These are phyloP conservation scores for Prunus padus DNA, from an alignment of 306 rosid genomes.

Conservation along the genomic window DNA sequence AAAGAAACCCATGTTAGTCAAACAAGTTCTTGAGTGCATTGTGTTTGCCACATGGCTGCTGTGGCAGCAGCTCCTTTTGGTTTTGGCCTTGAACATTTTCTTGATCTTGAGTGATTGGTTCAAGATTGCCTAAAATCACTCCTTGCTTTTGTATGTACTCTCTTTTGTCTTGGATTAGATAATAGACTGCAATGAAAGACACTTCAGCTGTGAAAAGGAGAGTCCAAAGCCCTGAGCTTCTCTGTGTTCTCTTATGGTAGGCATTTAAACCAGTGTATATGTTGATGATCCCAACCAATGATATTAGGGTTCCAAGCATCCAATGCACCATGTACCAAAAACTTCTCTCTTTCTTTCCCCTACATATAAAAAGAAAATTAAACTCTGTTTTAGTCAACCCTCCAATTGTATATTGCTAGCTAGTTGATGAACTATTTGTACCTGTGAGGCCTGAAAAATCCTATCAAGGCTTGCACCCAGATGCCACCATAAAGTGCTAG, in stretches of 20 bases:
- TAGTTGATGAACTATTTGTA: slow-evolving; percentile 13
- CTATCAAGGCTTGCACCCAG: slow-evolving; percentile 65
- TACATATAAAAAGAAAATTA: slow-evolving; percentile 18
- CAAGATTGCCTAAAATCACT: slow-evolving; percentile 42
- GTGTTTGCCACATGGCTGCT: slow-evolving; percentile 58
- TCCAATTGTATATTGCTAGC: too few relatives aligned
- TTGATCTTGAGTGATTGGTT: slow-evolving; percentile 34
- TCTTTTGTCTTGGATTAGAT: slow-evolving; percentile 85
- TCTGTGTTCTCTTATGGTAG: slow-evolving; percentile 62
- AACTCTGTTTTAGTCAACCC: background rate
- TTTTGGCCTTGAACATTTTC: slow-evolving; percentile 42
- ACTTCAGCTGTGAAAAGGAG: slow-evolving; percentile 75
- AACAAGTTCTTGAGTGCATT: slow-evolving; percentile 88
- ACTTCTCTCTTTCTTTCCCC: slow-evolving; percentile 78
- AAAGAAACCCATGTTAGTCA: slow-evolving; percentile 42
- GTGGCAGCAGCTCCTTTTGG: slow-evolving; percentile 53
- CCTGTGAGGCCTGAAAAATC: slow-evolving; percentile 94
- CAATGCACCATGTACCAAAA: slow-evolving; percentile 82
- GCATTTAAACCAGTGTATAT: slow-evolving; percentile 82
- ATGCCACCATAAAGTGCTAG: slow-evolving; percentile 76
- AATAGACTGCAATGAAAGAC: slow-evolving; percentile 59
- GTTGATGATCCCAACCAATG: slow-evolving; percentile 73
- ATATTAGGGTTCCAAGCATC: slow-evolving; percentile 74
- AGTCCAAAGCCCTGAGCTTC: slow-evolving; percentile 70
- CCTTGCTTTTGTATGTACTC: slow-evolving; percentile 75